phyloP scores from a whole-genome alignment of 306 rosid species.

The Prosopis cineraria region DNA sequence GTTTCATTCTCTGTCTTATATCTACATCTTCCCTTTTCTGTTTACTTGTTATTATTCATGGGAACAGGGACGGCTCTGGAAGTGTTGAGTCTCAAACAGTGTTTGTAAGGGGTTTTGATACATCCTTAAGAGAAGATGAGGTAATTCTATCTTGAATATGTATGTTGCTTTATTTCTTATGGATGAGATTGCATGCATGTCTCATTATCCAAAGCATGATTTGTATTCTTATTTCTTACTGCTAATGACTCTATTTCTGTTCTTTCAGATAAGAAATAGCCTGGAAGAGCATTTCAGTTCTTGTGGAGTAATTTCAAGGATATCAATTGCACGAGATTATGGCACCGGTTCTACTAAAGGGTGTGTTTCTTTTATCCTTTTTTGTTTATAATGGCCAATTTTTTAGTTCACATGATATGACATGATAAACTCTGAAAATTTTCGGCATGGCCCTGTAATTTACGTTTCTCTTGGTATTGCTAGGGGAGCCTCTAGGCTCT shows the following conservation, averaged over 20 bases:
- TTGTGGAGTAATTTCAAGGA: conserved; percentile 69
- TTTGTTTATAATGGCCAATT: neutral
- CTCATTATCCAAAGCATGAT: conserved; percentile 6
- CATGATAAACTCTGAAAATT: neutral
- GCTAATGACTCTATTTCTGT: conserved; percentile 1
- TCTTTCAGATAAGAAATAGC: conserved; percentile 54
- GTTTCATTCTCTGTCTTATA: conserved; percentile 7
- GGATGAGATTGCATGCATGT: neutral
- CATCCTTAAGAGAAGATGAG: conserved; percentile 53
- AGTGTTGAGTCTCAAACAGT: conserved; percentile 40
- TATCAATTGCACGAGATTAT: conserved; percentile 58
- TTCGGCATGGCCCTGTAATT: conserved; percentile 8
- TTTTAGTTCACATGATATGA: neutral
- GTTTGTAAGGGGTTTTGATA: conserved; percentile 64
- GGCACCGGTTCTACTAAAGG: conserved; percentile 60
- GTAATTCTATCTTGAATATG: conserved; percentile 37
- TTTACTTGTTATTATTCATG: conserved; percentile 5
- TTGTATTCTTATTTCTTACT: neutral
- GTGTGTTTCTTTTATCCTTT: conserved; percentile 37
- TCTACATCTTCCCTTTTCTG: neutral
- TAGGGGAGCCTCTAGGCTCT: too few species aligned
- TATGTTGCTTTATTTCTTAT: conserved; percentile 1
- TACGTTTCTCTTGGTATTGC: too few species aligned
- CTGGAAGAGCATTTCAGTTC: conserved; percentile 56
- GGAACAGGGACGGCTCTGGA: conserved; percentile 53